These are phyloP conservation scores for Malania oleifera DNA, from an alignment of 164 flowering plant species.

Conservation along the genomic window DNA sequence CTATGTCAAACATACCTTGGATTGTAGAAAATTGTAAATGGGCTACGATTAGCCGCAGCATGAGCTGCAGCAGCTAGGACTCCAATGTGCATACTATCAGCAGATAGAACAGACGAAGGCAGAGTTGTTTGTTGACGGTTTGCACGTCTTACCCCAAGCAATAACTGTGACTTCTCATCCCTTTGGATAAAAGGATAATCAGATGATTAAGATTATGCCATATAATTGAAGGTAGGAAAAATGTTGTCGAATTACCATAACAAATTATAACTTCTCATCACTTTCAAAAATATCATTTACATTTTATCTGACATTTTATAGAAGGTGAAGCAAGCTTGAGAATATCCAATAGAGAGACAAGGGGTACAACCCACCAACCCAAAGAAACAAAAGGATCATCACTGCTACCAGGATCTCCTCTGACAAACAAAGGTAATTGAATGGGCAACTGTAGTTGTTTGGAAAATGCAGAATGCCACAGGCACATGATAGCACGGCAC, in stretches of 20 bases:
- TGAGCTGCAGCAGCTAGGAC: slow-evolving; percentile 99
- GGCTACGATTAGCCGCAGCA: slow-evolving; percentile 86
- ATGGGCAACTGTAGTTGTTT: too few species aligned
- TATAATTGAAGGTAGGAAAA: neutral
- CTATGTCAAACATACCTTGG: slow-evolving; percentile 51
- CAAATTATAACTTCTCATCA: too few species aligned
- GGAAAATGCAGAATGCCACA: too few species aligned
- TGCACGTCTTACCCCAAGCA: slow-evolving; percentile 89
- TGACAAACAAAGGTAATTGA: too few species aligned
- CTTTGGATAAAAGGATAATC: slow-evolving; percentile 25
- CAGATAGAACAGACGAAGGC: slow-evolving; percentile 94
- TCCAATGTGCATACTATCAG: slow-evolving; percentile 99
- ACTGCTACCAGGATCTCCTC: too few species aligned
- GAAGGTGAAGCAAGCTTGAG: too few species aligned
- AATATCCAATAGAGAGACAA: too few species aligned
- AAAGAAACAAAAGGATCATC: too few species aligned
- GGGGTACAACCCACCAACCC: too few species aligned
- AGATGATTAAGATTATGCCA: neutral
- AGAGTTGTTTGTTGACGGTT: slow-evolving; percentile 81
- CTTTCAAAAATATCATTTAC: too few species aligned
- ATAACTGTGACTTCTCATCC: slow-evolving; percentile 85
- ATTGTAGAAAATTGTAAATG: slow-evolving; percentile 88
- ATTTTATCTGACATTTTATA: too few species aligned
- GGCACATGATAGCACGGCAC: too few species aligned
- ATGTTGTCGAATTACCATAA: neutral